These are phyloP conservation scores for Xylaria scruposa DNA, from an alignment of 495 filamentous ascomycete genomes.

Conservation along the genomic window DNA sequence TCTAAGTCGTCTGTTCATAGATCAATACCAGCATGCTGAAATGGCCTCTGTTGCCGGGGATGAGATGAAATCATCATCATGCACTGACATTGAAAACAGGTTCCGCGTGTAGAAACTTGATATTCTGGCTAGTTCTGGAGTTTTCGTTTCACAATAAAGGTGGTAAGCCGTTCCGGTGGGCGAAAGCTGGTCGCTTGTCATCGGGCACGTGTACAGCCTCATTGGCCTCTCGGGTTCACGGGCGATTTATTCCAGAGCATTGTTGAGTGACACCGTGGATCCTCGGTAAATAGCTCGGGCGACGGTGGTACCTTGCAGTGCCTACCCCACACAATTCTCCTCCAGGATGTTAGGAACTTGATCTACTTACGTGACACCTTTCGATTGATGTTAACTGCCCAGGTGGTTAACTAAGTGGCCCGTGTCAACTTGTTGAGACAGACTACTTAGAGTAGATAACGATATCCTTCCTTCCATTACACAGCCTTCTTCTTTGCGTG, in stretches of 20 bases:
- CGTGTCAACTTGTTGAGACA: constrained; percentile 15
- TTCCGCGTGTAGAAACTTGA: background rate
- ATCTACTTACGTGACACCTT: background rate
- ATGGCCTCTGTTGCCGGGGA: background rate
- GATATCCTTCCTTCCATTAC: background rate
- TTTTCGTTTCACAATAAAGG: background rate
- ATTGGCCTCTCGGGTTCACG: constrained; percentile 18
- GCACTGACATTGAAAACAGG: background rate
- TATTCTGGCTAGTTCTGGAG: background rate
- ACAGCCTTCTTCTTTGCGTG: constrained; percentile 6
- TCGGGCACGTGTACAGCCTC: constrained; percentile 20
- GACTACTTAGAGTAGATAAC: background rate
- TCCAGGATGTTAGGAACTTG: background rate
- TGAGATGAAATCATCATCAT: background rate
- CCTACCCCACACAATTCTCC: constrained; percentile 6
- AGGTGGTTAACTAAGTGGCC: too few species aligned
- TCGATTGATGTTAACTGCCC: too few species aligned
- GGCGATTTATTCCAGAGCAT: background rate
- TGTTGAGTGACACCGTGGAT: background rate
- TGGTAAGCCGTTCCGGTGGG: background rate
- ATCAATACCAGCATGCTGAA: background rate
- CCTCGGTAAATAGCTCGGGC: background rate
- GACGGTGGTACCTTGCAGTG: background rate
- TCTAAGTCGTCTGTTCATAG: background rate
- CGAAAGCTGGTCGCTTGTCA: background rate